Percentiles rank a stretch among this genome's conserved stretches.
Evolutionary conservation across 176 grass and related monocot species (phyloP).

Genomic region (Paspalum notatum): DNA sequence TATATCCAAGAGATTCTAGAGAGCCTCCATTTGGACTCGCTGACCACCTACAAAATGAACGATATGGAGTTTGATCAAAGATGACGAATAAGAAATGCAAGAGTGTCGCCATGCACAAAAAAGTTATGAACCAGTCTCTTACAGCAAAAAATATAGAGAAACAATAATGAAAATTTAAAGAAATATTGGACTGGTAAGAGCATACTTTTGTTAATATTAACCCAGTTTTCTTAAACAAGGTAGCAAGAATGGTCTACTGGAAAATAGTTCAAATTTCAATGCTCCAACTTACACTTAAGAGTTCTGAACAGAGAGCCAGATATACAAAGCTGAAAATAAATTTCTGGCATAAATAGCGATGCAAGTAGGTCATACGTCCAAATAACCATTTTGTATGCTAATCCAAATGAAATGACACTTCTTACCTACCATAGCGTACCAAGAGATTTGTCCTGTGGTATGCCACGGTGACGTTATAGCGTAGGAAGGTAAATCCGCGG

Average conservation of each 20-base stretch:
- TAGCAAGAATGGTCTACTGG: conserved; percentile 1
- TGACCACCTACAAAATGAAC: conserved; percentile 63
- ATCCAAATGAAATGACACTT: conserved; percentile 39
- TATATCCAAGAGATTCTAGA: conserved; percentile 92
- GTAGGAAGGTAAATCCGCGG: conserved; percentile 83
- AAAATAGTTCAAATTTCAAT: conserved; percentile 13
- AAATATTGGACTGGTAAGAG: background rate
- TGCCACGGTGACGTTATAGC: conserved; percentile 82
- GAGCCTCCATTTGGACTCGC: conserved; percentile 57
- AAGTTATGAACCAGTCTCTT: background rate
- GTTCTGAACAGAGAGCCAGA: conserved; percentile 7
- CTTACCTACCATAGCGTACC: conserved; percentile 93
- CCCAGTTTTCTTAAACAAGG: background rate
- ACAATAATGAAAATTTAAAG: conserved; percentile 2
- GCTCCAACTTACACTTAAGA: background rate
- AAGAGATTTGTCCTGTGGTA: conserved; percentile 95
- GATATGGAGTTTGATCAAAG: conserved; percentile 16
- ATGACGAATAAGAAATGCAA: conserved; percentile 7
- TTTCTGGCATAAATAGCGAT: background rate
- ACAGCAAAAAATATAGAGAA: background rate
- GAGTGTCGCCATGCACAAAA: background rate
- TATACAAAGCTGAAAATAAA: background rate
- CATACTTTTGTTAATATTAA: conserved; percentile 17
- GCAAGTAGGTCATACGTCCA: background rate
- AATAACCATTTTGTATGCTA: background rate